Evolutionary conservation across 768 basidiomycete species (phyloP).

Genomic region (Piloderma croceum): DNA sequence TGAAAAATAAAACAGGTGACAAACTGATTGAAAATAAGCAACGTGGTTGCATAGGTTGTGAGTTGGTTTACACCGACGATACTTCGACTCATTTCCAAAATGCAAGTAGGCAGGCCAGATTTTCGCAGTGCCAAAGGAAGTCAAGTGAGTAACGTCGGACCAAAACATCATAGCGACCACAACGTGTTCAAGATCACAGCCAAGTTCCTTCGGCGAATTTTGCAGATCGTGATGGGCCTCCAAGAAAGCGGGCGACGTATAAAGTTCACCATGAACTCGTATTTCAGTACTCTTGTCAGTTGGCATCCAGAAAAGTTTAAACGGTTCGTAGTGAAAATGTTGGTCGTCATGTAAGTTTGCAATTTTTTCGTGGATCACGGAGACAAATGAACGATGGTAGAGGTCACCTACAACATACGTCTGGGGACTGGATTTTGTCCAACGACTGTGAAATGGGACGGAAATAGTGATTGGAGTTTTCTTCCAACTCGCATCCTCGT

Average conservation of each 20-base stretch:
- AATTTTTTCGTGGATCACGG: slow-evolving; percentile 12
- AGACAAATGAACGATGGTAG: slow-evolving; percentile 18
- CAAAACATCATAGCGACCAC: slow-evolving; percentile 14
- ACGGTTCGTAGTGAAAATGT: slow-evolving; percentile 24
- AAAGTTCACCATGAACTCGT: slow-evolving; percentile 21
- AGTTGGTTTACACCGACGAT: slow-evolving; percentile 23
- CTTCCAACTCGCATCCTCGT: slow-evolving; percentile 9
- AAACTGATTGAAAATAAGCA: slow-evolving; percentile 38
- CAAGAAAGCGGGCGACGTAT: slow-evolving; percentile 15
- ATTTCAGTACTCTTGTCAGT: slow-evolving; percentile 2
- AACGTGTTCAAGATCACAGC: slow-evolving; percentile 13
- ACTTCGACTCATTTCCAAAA: slow-evolving; percentile 19
- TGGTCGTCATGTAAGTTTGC: slow-evolving; percentile 6
- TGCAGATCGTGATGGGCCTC: slow-evolving; percentile 19
- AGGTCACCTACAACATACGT: slow-evolving; percentile 16
- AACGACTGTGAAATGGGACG: too few species aligned
- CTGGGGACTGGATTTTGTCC: too few species aligned
- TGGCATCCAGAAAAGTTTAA: slow-evolving; percentile 20
- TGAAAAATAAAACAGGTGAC: slow-evolving; percentile 1
- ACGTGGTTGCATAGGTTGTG: slow-evolving; percentile 33
- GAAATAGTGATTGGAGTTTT: slow-evolving; percentile 11
- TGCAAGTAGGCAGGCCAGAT: slow-evolving; percentile 19
- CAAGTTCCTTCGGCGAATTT: slow-evolving; percentile 13
- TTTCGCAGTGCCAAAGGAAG: slow-evolving; percentile 16
- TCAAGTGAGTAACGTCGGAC: slow-evolving; percentile 19